These are phyloP conservation scores for Rhizopus microsporus DNA, from an alignment of 371 early-diverging fungal species.

Conservation along the genomic window DNA sequence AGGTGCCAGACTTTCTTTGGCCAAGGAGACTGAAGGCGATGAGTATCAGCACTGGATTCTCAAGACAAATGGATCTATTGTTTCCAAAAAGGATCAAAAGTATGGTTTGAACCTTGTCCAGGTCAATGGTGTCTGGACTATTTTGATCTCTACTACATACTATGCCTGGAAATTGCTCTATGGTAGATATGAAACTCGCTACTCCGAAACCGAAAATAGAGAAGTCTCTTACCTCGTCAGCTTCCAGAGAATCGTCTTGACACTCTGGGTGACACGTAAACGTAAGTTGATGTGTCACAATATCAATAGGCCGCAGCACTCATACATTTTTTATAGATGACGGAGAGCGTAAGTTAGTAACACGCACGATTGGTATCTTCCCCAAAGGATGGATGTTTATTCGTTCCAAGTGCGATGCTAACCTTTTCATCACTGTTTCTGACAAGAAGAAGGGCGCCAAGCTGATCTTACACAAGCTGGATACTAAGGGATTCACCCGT, in stretches of 20 bases:
- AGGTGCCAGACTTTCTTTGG: constrained; percentile 29
- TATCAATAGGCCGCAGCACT: no score
- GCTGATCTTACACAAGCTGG: constrained; percentile 34
- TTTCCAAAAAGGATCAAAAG: constrained; percentile 23
- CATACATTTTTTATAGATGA: constrained; percentile 10
- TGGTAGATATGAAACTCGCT: constrained; percentile 31
- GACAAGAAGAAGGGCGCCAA: constrained; percentile 37
- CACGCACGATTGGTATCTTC: constrained; percentile 42
- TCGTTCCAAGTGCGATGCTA: constrained; percentile 39
- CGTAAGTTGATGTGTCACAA: constrained; percentile 13
- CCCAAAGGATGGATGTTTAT: constrained; percentile 51
- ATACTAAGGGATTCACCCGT: constrained; percentile 36
- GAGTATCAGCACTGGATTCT: constrained; percentile 39
- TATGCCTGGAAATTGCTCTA: constrained; percentile 41
- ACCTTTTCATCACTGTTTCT: constrained; percentile 33
- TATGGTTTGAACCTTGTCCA: constrained; percentile 34
- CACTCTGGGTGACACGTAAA: constrained; percentile 15
- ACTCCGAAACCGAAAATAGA: constrained; percentile 33
- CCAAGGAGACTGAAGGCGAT: constrained; percentile 21
- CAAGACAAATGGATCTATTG: constrained; percentile 41
- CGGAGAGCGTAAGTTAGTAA: constrained; percentile 36
- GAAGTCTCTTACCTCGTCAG: constrained; percentile 31
- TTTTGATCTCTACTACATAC: constrained; percentile 29
- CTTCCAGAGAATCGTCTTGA: constrained; percentile 33
- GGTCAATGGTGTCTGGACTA: constrained; percentile 22